Evolutionary conservation across 768 basidiomycete species (phyloP), one percentile per base, ranked within the genome.

Genomic region (Boletus tomentosulus): DNA sequence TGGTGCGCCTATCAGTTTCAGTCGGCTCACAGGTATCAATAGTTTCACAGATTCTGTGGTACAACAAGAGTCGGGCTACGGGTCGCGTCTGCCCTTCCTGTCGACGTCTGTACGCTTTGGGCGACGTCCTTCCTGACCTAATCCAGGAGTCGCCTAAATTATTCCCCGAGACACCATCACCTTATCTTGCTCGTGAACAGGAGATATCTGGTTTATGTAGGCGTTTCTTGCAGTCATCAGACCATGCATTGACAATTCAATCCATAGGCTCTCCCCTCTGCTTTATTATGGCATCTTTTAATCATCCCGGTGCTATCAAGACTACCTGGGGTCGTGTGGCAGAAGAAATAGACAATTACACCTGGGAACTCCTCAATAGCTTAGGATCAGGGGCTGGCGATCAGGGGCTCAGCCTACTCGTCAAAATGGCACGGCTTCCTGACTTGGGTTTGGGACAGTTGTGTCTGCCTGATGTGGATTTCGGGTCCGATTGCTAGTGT

Each of bases 11-110:
- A 33, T 19, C 47, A 46, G 10, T 8, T 45, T 25, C n/a, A 22
- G 38, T 42, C 24, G 27, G 12, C 7, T 51, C 35, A 37, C 43
- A 11, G 19, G 16, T n/a, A 41, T 47, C 9, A 33, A 51, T 19
- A 44, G 53, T 39, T 48, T 8, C 31, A 27, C 56, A 89, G 88
- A 83, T 87, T 10, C 60, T 91, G 12, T 92, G 89, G 89, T 91
- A 92, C 63, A 92, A 92, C 74, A 89, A 89, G 71, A 89, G 86
- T 63, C 80, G 90, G 3, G 68, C 77, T 6, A 78, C 75, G 10
- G 79, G 83, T 50, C 82, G 90, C 27, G 78, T 92, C 48, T 92
- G 90, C 61, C 89, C 90, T 3, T 80, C 87, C 1, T 92, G 90
- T 63, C 81, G 83, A 65, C 73, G 89, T 15, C 68, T 90, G 30